Evolutionary conservation across 1,284 basidiomycete genomes (phyloP).

Genomic region (Ustilago trichophora): DNA sequence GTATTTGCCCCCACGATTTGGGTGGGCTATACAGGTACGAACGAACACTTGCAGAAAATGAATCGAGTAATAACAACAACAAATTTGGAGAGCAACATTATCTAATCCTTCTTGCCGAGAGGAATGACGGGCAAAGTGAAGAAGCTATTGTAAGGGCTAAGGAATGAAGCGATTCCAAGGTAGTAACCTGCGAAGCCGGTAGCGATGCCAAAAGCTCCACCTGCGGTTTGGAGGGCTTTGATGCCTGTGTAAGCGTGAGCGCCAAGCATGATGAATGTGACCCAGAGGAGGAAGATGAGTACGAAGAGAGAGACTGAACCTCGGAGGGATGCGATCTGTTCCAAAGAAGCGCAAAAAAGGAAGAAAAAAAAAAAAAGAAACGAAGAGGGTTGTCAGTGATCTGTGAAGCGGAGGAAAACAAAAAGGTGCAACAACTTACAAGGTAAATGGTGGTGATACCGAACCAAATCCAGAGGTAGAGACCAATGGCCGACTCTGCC

Average conservation of each 20-base stretch:
- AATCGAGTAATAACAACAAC: too few relatives aligned
- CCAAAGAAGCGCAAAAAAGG: too few relatives aligned
- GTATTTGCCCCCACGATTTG: too few relatives aligned
- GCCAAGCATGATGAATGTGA: slow-evolving; percentile 40
- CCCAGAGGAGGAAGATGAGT: slow-evolving; percentile 41
- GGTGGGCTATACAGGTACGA: too few relatives aligned
- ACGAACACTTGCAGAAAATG: too few relatives aligned
- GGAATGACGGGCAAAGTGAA: slow-evolving; percentile 50
- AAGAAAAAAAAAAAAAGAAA: not conserved
- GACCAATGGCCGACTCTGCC: slow-evolving; percentile 33
- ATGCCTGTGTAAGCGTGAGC: slow-evolving; percentile 28
- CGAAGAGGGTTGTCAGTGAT: too few relatives aligned
- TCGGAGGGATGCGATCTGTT: slow-evolving; percentile 20
- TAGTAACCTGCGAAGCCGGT: slow-evolving; percentile 53
- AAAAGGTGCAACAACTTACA: too few relatives aligned
- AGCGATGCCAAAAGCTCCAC: slow-evolving; percentile 47
- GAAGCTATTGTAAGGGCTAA: slow-evolving; percentile 46
- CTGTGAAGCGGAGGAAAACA: too few relatives aligned
- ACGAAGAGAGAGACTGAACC: slow-evolving; percentile 41
- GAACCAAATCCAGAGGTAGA: slow-evolving; percentile 54
- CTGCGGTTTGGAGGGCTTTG: slow-evolving; percentile 20
- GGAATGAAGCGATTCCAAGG: slow-evolving; percentile 41
- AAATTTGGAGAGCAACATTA: not conserved
- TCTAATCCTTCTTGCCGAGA: slow-evolving; percentile 32
- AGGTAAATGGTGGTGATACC: slow-evolving; percentile 55